These are phyloP conservation scores for Aspergillus piperis DNA, from an alignment of 2,329 filamentous ascomycete species.

Conservation along the genomic window DNA sequence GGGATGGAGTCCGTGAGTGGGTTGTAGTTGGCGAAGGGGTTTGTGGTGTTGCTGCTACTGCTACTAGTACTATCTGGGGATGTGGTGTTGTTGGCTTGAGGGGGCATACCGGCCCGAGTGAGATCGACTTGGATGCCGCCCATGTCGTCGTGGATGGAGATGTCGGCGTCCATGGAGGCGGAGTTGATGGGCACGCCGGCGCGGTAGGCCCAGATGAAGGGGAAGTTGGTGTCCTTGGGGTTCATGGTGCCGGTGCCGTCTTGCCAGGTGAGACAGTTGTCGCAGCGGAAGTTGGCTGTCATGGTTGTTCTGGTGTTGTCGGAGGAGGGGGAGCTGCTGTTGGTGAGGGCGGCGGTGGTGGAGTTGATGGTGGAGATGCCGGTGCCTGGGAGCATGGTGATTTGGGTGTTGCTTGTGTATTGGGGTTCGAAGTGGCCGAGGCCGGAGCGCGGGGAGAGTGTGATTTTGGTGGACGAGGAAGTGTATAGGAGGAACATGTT, in stretches of 20 bases:
- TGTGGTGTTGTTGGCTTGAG: background rate
- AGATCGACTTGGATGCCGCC: conserved; percentile 27
- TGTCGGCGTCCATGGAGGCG: conserved; percentile 15
- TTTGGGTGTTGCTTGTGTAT: conserved; percentile 46
- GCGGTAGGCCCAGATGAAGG: conserved; percentile 35
- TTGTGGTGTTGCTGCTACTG: no score
- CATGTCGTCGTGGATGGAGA: conserved; percentile 28
- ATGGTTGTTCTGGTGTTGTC: conserved; percentile 43
- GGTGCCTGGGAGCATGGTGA: conserved; percentile 61
- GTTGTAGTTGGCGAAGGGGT: conserved; percentile 26
- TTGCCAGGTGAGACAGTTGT: conserved; percentile 31
- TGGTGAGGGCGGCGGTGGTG: conserved; percentile 28
- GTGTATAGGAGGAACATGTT: conserved; percentile 67
- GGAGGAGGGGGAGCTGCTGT: conserved; percentile 51
- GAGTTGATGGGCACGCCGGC: conserved; percentile 26
- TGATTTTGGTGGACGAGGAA: conserved; percentile 58
- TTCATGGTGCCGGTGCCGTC: conserved; percentile 18
- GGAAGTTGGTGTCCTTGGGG: conserved; percentile 20
- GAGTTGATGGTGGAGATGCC: conserved; percentile 50
- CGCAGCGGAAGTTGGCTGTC: conserved; percentile 58
- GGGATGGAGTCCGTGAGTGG: conserved; percentile 5
- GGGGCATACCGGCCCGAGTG: conserved; percentile 14
- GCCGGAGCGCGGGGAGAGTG: conserved; percentile 59
- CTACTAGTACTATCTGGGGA: no score
- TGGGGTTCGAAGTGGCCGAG: conserved; percentile 52